These are phyloP conservation scores for Xylaria arbuscula DNA, from an alignment of 2,329 filamentous ascomycete species.

Conservation along the genomic window DNA sequence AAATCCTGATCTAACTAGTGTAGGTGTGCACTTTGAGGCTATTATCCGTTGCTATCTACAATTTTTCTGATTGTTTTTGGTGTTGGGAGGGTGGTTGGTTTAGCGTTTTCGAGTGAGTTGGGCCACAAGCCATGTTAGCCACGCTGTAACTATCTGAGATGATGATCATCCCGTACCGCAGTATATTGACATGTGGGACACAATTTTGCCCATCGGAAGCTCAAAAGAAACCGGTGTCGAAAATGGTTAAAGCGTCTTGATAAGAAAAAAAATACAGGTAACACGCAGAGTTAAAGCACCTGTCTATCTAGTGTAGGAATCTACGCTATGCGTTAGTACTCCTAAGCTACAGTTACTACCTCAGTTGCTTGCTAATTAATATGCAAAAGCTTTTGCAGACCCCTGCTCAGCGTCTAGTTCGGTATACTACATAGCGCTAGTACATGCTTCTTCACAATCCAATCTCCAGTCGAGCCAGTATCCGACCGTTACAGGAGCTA, in stretches of 20 bases:
- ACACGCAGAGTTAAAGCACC: neutral
- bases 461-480: constrained; percentile 2
- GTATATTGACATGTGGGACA: constrained; percentile 1
- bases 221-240: constrained; percentile 1
- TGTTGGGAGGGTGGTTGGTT: neutral
- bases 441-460: neutral
- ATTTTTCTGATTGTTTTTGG: too few relatives aligned
- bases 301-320: neutral
- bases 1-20: too few relatives aligned
- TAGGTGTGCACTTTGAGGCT: too few relatives aligned
- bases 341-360: neutral
- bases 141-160: constrained; percentile 13
- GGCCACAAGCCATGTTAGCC: neutral
- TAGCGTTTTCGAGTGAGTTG: neutral
- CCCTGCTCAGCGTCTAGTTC: neutral
- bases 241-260: neutral
- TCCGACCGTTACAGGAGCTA: neutral
- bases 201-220: neutral
- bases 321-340: neutral
- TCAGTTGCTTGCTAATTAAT: constrained; percentile 4
- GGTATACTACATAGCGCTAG: neutral
- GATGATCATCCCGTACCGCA: constrained; percentile 15
- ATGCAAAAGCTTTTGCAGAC: neutral
- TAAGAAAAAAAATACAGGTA: neutral
- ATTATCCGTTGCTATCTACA: too few relatives aligned